Evolutionary conservation across 192 early-diverging fungal genomes (phyloP).

Genomic region (Geranomyces variabilis): DNA sequence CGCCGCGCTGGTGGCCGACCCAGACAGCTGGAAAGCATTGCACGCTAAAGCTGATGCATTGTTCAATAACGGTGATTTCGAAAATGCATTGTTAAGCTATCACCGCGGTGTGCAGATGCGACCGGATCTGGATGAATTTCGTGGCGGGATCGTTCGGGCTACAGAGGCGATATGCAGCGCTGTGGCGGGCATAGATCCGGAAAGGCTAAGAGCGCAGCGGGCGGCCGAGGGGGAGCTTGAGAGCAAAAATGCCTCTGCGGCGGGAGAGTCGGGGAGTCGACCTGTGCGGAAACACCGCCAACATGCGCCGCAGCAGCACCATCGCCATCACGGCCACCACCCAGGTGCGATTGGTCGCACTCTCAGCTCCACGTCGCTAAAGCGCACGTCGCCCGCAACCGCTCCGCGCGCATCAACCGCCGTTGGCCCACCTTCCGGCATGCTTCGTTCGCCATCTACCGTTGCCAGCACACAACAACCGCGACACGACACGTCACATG

Average conservation of each 20-base stretch:
- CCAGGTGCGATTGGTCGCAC: slow-evolving; percentile 19
- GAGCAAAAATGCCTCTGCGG: neutral
- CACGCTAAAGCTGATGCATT: slow-evolving; percentile 31
- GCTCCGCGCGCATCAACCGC: neutral
- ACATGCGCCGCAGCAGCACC: neutral
- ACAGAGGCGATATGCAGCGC: slow-evolving; percentile 29
- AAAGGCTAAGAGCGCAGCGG: slow-evolving; percentile 13
- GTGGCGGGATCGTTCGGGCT: slow-evolving; percentile 14
- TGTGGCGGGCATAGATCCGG: slow-evolving; percentile 28
- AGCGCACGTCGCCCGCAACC: neutral
- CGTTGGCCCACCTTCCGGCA: neutral
- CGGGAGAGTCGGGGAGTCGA: too few relatives aligned
- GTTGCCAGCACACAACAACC: neutral
- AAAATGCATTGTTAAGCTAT: slow-evolving; percentile 34
- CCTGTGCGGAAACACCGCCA: too few relatives aligned
- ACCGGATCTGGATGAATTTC: slow-evolving; percentile 33
- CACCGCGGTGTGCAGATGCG: slow-evolving; percentile 22
- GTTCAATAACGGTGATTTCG: slow-evolving; percentile 35
- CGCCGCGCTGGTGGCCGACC: slow-evolving; percentile 18
- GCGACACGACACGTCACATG: neutral
- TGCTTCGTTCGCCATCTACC: neutral
- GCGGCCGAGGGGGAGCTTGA: neutral
- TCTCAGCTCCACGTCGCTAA: slow-evolving; percentile 1
- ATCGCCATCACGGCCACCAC: slow-evolving; percentile 7
- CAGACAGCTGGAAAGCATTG: slow-evolving; percentile 8